Conservation (phyloP, 163 green algal species). For the Coccomyxa subellipsoidea region DNA sequence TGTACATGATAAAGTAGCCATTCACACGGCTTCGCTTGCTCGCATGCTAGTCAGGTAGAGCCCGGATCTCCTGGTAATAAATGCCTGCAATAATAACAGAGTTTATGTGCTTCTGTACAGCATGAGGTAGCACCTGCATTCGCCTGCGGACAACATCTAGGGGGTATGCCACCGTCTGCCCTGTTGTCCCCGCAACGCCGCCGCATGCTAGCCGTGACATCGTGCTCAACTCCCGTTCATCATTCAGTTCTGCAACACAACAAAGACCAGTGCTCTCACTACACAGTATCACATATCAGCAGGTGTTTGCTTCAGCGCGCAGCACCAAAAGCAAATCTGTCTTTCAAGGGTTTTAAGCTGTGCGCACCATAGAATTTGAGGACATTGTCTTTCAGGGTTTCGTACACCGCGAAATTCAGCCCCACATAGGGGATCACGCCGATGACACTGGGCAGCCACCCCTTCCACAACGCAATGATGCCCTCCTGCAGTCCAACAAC, state of each 20-base stretch:
- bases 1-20: not conserved
- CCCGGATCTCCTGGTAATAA: no score
- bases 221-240: slow-evolving; percentile 85
- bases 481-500: slow-evolving; percentile 68
- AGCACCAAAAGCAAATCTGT: no score
- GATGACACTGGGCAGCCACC: slow-evolving; percentile 95
- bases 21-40: no score
- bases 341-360: no score
- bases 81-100: no score
- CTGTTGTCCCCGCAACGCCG: slow-evolving; percentile 83
- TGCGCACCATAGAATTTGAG: slow-evolving; percentile 68
- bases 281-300: no score
- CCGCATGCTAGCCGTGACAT: slow-evolving; percentile 80
- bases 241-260: slow-evolving; percentile 38
- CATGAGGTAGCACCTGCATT: slow-evolving; percentile 75
- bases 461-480: slow-evolving; percentile 86
- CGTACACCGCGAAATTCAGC: slow-evolving; percentile 98
- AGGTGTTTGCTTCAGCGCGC: no score
- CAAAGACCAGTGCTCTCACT: no score
- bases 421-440: slow-evolving; percentile 97
- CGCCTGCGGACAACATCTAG: slow-evolving; percentile 93
- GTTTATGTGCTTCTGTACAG: not conserved
- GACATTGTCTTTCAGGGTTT: slow-evolving; percentile 89
- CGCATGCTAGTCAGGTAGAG: no score
- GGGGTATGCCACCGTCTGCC: slow-evolving; percentile 97